Percentiles rank a stretch among this genome's conserved stretches.
These are phyloP conservation scores for Mycena citricolor DNA, from an alignment of 1,284 basidiomycete species.

Conservation along the genomic window DNA sequence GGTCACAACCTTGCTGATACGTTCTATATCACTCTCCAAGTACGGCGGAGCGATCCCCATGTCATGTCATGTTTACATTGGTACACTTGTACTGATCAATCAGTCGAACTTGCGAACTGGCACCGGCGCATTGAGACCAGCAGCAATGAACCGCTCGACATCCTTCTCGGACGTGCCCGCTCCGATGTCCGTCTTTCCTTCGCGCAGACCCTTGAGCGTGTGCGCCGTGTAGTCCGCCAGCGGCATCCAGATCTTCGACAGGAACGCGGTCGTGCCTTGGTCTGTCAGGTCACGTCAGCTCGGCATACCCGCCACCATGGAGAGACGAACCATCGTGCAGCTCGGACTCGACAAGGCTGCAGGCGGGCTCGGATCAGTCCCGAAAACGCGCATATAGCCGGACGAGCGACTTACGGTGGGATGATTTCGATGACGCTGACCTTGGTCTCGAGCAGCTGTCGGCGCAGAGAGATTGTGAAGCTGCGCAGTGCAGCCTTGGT, in stretches of 20 bases:
- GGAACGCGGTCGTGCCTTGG: constrained; percentile 47
- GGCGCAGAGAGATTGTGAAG: constrained; percentile 48
- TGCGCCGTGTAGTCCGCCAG: constrained; percentile 48
- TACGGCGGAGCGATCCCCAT: no score
- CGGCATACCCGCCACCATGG: constrained; percentile 1
- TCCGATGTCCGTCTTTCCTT: constrained; percentile 43
- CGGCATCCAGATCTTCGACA: constrained; percentile 62
- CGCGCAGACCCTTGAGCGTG: constrained; percentile 48
- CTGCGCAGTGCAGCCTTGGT: constrained; percentile 65
- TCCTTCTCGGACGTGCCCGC: constrained; percentile 30
- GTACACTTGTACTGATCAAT: no score
- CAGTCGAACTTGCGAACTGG: no score
- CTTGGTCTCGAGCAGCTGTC: constrained; percentile 49
- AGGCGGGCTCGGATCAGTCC: constrained; percentile 5
- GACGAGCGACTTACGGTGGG: constrained; percentile 52
- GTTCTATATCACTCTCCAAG: no score
- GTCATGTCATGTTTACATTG: no score
- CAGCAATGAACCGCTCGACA: no score
- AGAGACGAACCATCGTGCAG: constrained; percentile 52
- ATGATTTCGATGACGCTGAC: constrained; percentile 59
- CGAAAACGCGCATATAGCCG: background rate
- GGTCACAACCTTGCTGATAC: no score
- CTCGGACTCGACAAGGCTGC: constrained; percentile 62
- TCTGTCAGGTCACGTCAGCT: constrained; percentile 33
- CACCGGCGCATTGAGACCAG: no score